Evolutionary conservation across 805 yeast species (phyloP), one percentile per base, ranked within the genome.

Genomic region (Lachancea sp.): DNA sequence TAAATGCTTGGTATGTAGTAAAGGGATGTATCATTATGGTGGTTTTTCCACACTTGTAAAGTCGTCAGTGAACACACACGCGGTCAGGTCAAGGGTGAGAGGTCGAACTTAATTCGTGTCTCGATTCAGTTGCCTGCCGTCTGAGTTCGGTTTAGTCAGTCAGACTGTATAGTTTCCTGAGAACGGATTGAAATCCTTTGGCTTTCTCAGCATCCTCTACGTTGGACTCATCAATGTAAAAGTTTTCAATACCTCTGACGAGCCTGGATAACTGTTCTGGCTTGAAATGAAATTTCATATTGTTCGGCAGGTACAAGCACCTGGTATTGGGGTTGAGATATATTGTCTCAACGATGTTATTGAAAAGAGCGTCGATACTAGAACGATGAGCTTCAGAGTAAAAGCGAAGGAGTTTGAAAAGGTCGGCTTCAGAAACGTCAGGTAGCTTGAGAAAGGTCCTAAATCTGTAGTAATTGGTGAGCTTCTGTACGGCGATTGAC

Each of bases 281-380:
- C 18, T 49, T 44, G 39, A 52, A 56, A 8, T 49, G 44, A 46
- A 58, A 59, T 3, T 45, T 30, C 40, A 59, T 30, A 36, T 53
- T 54, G 41, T 50, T 50, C 17, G 47, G 41, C 15, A 58, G 39
- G 39, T 50, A 51, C 8, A 58, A 34, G 10, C 40, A 32, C 19
- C 50, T 45, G 12, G 52, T 42, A n/a, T 47, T 43, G 13, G 60
- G 51, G 22, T 58, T 53, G 45, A 62, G 45, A 36, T 58, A 53
- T 2, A 59, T 43, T 6, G 65, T 56, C 41, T 63, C 68, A 4
- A 60, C 55, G 31, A 61, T 49, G 38, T 63, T 63, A 42, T 63
- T 61, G 51, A 60, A 59, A 10, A 61, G 48, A 3, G 54, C 37
- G 34, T 54, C 58, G 12, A 60, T 38, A 11, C 51, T 47, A 12